Percentiles rank a stretch among this genome's conserved stretches.
These are phyloP conservation scores for Bryoerythrophyllum caledonicum DNA, from an alignment of 225 moss, liverwort and hornwort genomes.

Conservation along the genomic window DNA sequence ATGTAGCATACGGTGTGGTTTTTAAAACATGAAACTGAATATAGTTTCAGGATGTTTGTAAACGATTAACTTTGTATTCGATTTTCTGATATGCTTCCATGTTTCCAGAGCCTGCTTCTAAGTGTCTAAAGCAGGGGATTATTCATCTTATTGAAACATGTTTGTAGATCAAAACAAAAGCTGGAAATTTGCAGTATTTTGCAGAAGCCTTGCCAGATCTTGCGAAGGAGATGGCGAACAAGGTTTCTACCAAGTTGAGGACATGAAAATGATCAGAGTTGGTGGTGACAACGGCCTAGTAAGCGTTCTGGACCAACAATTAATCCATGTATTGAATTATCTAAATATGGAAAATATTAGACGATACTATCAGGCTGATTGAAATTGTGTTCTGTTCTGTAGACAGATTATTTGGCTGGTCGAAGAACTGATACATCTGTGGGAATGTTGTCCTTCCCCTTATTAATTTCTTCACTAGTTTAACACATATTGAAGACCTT, in stretches of 20 bases:
- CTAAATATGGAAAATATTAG: background rate
- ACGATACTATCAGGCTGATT: background rate
- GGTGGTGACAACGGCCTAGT: background rate
- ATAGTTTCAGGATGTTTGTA: background rate
- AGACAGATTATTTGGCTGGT: background rate
- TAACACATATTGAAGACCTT: conserved; percentile 28
- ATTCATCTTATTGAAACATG: background rate
- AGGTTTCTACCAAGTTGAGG: background rate
- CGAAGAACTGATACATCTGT: background rate
- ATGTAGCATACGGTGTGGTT: background rate
- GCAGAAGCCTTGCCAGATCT: background rate
- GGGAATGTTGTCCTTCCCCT: too few relatives aligned
- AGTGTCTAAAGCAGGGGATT: background rate
- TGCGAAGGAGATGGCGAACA: background rate
- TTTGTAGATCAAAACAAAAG: background rate
- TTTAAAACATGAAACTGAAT: background rate
- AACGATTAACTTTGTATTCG: too few relatives aligned
- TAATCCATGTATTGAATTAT: background rate
- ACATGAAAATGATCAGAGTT: background rate
- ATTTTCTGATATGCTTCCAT: background rate
- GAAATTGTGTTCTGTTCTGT: background rate
- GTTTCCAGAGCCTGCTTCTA: background rate
- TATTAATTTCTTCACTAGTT: background rate
- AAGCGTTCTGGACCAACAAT: background rate
- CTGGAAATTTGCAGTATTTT: background rate